These are phyloP conservation scores for Amanita subjunquillea DNA, from an alignment of 768 basidiomycete genomes.

Conservation along the genomic window DNA sequence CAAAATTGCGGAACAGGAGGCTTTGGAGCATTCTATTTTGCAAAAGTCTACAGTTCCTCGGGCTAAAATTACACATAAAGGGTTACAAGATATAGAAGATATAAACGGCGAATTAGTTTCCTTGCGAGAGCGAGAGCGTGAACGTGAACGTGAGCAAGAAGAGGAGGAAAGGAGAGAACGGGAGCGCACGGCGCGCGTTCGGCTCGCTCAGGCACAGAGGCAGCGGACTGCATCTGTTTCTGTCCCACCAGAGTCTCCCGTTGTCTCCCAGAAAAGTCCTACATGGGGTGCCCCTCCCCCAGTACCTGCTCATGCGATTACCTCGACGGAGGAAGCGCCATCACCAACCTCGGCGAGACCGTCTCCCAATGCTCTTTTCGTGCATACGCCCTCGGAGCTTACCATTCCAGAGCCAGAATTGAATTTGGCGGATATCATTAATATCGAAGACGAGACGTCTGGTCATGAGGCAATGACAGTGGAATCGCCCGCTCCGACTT, in stretches of 20 bases:
- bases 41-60: constrained; percentile 57
- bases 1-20: constrained; percentile 71
- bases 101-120: constrained; percentile 37
- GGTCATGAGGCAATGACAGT: constrained; percentile 21
- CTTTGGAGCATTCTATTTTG: constrained; percentile 77
- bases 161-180: constrained; percentile 63
- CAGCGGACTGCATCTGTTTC: constrained; percentile 50
- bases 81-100: constrained; percentile 83
- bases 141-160: constrained; percentile 52
- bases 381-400: constrained; percentile 28
- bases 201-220: constrained; percentile 29
- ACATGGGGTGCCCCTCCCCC: constrained; percentile 59
- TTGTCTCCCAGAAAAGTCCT: constrained; percentile 29
- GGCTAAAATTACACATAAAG: constrained; percentile 87
- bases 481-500: constrained; percentile 12
- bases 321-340: constrained; percentile 4
- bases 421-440: constrained; percentile 67
- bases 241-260: constrained; percentile 65
- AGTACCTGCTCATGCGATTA: constrained; percentile 36
- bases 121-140: constrained; percentile 41
- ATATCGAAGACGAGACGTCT: constrained; percentile 56
- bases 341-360: constrained; percentile 6
- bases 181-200: constrained; percentile 56
- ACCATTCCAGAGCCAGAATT: constrained; percentile 46
- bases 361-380: constrained; percentile 14